phyloP scores from a whole-genome alignment of 768 basidiomycete species.

The Amyloporia xantha region DNA sequence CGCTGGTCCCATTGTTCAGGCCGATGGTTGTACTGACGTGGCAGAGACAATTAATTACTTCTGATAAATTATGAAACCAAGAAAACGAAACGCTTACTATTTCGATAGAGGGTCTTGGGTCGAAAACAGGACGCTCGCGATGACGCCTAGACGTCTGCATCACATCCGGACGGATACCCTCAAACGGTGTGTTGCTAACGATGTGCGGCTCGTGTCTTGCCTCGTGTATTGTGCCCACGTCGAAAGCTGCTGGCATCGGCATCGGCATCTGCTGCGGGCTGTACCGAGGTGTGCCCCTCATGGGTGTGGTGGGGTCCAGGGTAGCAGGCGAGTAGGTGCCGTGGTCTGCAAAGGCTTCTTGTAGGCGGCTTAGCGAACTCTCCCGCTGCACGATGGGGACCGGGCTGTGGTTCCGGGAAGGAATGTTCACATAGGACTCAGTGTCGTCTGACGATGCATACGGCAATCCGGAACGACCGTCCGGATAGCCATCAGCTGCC shows the following conservation, averaged over 20 bases:
- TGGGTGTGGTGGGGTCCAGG: slow-evolving; percentile 14
- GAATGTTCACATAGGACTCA: slow-evolving; percentile 15
- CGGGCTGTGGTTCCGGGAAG: slow-evolving; percentile 11
- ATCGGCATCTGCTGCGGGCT: slow-evolving; percentile 9
- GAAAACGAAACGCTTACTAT: not conserved
- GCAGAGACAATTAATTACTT: not conserved
- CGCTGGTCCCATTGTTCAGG: not conserved
- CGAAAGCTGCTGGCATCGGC: slow-evolving; percentile 3
- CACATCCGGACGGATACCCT: slow-evolving; percentile 18
- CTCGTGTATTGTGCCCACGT: slow-evolving; percentile 9
- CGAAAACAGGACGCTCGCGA: not conserved
- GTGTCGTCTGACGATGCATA: slow-evolving; percentile 8
- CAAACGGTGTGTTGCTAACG: slow-evolving; percentile 10
- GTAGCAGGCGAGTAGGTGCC: slow-evolving; percentile 13
- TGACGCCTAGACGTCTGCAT: slow-evolving; percentile 7
- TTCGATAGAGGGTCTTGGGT: not conserved
- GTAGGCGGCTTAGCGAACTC: slow-evolving; percentile 19
- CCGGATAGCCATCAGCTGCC: slow-evolving; percentile 14
- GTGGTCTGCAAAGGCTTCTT: slow-evolving; percentile 22
- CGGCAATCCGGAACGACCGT: not conserved
- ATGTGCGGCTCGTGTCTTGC: slow-evolving; percentile 16
- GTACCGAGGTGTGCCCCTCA: slow-evolving; percentile 14
- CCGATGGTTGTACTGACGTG: not conserved
- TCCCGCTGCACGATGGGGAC: slow-evolving; percentile 24
- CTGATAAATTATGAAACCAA: not conserved